Conservation (phyloP, 805 yeast genomes). For the Grigorovia yakushimaensis region DNA sequence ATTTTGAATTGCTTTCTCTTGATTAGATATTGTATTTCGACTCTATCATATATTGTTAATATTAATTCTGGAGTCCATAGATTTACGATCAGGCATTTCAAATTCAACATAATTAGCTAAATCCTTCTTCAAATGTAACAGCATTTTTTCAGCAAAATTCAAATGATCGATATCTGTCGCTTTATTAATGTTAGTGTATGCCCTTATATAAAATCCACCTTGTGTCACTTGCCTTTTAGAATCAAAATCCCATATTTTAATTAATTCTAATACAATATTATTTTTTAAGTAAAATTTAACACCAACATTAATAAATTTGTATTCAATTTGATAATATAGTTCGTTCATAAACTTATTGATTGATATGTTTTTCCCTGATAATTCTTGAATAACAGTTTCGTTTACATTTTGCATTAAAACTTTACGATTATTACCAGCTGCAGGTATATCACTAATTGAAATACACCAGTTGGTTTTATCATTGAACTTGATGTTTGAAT, state of each 20-base stretch:
- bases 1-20: too few species aligned
- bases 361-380: slow-evolving; percentile 26
- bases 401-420: slow-evolving; percentile 58
- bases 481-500: background rate
- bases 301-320: slow-evolving; percentile 25
- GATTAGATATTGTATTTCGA: too few species aligned
- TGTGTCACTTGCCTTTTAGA: slow-evolving; percentile 43
- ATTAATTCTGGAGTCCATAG: slow-evolving; percentile 60
- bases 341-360: slow-evolving; percentile 39
- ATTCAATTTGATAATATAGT: slow-evolving; percentile 61
- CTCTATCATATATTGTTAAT: background rate
- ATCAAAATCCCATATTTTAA: slow-evolving; percentile 24
- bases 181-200: slow-evolving; percentile 59
- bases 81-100: slow-evolving; percentile 64
- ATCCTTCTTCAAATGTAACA: slow-evolving; percentile 53
- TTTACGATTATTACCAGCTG: slow-evolving; percentile 54
- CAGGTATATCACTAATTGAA: slow-evolving; percentile 62
- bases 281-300: slow-evolving; percentile 20
- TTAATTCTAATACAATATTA: slow-evolving; percentile 21
- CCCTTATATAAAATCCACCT: slow-evolving; percentile 46
- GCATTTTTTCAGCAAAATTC: slow-evolving; percentile 52
- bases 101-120: slow-evolving; percentile 59
- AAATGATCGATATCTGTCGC: slow-evolving; percentile 69
- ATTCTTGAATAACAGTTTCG: slow-evolving; percentile 35
- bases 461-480: slow-evolving; percentile 41